Percentiles rank a stretch among this genome's conserved stretches.
Evolutionary conservation across 2,329 filamentous ascomycete species (phyloP).

Genomic region (Eurotiales sp.): DNA sequence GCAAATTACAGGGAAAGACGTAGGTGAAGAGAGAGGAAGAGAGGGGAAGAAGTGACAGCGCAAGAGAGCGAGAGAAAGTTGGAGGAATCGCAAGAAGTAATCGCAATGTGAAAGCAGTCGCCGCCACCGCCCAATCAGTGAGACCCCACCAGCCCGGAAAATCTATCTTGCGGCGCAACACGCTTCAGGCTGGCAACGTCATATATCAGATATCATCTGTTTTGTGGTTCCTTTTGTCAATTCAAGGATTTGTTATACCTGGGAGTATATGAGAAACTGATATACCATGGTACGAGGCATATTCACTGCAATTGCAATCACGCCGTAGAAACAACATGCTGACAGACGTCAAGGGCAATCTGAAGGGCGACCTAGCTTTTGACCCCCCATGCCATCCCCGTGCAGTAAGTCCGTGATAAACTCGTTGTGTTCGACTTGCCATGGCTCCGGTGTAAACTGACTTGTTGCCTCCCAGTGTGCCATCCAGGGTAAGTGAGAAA

Average conservation of each 20-base stretch:
- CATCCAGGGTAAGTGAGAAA: slow-evolving; percentile 68
- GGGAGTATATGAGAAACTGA: too few species aligned
- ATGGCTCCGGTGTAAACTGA: background rate
- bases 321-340: background rate
- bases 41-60: slow-evolving; percentile 2
- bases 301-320: background rate
- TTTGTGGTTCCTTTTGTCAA: too few species aligned
- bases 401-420: slow-evolving; percentile 63
- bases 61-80: slow-evolving; percentile 11
- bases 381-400: slow-evolving; percentile 81
- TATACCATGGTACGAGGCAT: slow-evolving; percentile 23
- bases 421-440: background rate
- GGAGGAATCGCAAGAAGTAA: background rate
- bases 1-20: background rate
- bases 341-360: slow-evolving; percentile 25
- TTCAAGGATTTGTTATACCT: too few species aligned
- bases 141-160: slow-evolving; percentile 32
- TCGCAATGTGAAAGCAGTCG: slow-evolving; percentile 12
- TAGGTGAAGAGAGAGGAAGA: background rate
- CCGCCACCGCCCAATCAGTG: slow-evolving; percentile 15
- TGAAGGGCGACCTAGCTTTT: slow-evolving; percentile 67
- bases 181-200: background rate
- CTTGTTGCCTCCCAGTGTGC: slow-evolving; percentile 61
- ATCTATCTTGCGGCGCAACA: slow-evolving; percentile 35
- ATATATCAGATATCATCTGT: too few species aligned